Percentiles rank a stretch among this genome's conserved stretches.
phyloP scores from a whole-genome alignment of 2,329 filamentous ascomycete genomes.

The Ophiosphaerella narmari region DNA sequence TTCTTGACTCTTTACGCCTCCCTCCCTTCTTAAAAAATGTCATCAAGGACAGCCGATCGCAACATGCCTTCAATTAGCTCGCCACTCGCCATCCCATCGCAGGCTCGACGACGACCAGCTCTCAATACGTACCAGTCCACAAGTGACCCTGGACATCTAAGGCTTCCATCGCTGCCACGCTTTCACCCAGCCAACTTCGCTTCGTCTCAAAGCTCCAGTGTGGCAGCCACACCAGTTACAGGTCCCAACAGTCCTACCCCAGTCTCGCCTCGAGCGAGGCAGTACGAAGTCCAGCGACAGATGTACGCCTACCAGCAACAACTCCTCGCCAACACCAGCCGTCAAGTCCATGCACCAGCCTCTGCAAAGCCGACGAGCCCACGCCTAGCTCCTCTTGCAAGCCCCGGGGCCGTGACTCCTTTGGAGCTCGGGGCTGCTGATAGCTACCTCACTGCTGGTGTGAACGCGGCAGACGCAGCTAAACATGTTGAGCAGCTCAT shows the following conservation, averaged over 20 bases:
- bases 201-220: slow-evolving; percentile 45
- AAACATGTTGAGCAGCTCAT: slow-evolving; percentile 54
- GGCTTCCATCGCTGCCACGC: slow-evolving; percentile 55
- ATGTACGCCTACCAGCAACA: slow-evolving; percentile 56
- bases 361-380: slow-evolving; percentile 52
- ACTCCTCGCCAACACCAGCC: slow-evolving; percentile 38
- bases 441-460: slow-evolving; percentile 54
- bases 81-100: slow-evolving; percentile 42
- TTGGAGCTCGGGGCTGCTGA: slow-evolving; percentile 53
- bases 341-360: slow-evolving; percentile 26
- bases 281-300: slow-evolving; percentile 56
- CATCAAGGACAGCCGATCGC: slow-evolving; percentile 8
- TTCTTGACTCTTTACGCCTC: slow-evolving; percentile 21
- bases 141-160: slow-evolving; percentile 45
- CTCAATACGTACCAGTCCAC: slow-evolving; percentile 42
- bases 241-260: slow-evolving; percentile 48
- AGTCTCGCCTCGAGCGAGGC: slow-evolving; percentile 46
- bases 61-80: slow-evolving; percentile 39
- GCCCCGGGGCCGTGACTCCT: slow-evolving; percentile 59
- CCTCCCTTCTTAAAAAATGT: slow-evolving; percentile 18
- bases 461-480: slow-evolving; percentile 43
- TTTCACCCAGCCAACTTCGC: slow-evolving; percentile 60
- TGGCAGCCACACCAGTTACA: slow-evolving; percentile 43
- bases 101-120: slow-evolving; percentile 38
- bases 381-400: slow-evolving; percentile 54